Evolutionary conservation across 1,284 basidiomycete species (phyloP), one percentile per base, ranked within the genome.

Genomic region (Spongispora temasekensis): DNA sequence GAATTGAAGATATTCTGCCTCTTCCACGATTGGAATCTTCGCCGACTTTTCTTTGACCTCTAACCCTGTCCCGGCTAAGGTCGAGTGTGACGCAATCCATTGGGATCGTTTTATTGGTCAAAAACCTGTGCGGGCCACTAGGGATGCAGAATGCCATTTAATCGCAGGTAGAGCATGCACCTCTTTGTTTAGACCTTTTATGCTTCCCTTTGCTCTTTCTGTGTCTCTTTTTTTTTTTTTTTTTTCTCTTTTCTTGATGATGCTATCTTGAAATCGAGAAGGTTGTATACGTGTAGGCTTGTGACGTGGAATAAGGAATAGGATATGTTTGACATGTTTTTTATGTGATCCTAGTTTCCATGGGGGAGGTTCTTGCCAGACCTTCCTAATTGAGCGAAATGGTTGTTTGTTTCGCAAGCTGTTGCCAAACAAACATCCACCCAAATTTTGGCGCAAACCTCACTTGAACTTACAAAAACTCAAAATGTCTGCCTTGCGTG

Each of bases 71-170:
- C 70, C 54, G 61, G 56, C 58, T 48, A 59, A 37, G 64, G 25
- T 57, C 51, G 57, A 44, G 58, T 63, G 62, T 67, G 62, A 64
- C 64, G 56, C 61, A 74, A 74, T 75, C 69, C 71, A 66, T 68
- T 64, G 61, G 66, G 79, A 79, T 78, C 77, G 67, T 66, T 64
- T 80, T 81, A 73, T 70, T 74, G 77, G 79, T 80, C 73, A 79
- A 80, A 79, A 71, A 76, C 68, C 68, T 61, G 69, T 61, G 58
- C 67, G 74, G 58, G 55, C n/a, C n/a, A n/a, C 19, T 3, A 60
- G 61, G 68, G 64, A 55, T 7, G 63, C 61, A 66, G 65, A 69
- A 32, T 69, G 59, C n/a, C 8, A 48, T 61, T 67, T 59, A 59
- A 64, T 72, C 46, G 42, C 67, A 58, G 61, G 58, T 61, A 55